Evolutionary conservation across 2,329 filamentous ascomycete species (phyloP), one percentile per base, ranked within the genome.

Genomic region (Meredithiella fracta): DNA sequence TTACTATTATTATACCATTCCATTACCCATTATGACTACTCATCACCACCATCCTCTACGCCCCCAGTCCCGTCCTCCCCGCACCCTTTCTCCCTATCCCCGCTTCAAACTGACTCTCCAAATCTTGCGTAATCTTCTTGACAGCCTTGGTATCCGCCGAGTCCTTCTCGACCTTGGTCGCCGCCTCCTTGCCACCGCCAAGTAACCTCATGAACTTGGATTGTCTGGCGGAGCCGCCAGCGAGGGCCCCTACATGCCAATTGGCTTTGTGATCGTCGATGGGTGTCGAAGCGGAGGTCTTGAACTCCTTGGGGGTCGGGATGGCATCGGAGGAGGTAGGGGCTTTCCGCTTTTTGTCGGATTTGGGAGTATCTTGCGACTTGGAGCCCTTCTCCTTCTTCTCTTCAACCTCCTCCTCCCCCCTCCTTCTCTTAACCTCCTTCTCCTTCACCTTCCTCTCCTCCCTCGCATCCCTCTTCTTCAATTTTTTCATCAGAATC

Each of bases 201-300:
- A 81, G 68, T 1, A 81, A 72, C 31, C 75, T 70, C 62, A 80
- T 65, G 59, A 79, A 80, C 66, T 81, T 81, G 59, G 68, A 67
- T 61, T 79, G 75, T 11, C 78, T 70, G 51, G 68, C 68, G 17
- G 67, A 61, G 22, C 73, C 75, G 31, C 78, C 78, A 40, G 71
- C 72, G 34, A 81, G 68, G 34, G 68, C 71, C 17, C 67, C 64
- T 25, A 78, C 74, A 59, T 78, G 76, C 76, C 76, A 79, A 60
- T 72, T 67, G 63, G 53, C 40, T 6, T 34, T 34, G 23, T 40
- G 17, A 37, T 53, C n/a, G 15, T 37, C 25, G 14, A 22, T n/a
- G 7, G 38, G 38, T 7, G 17, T 42, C 17, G 38, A 4, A 42
- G 22, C 20, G 5, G 44, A 49, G 20, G 44, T n/a, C 22, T 49